Evolutionary conservation across 2,329 filamentous ascomycete species (phyloP).

Genomic region (Akanthomyces dipterigenus): DNA sequence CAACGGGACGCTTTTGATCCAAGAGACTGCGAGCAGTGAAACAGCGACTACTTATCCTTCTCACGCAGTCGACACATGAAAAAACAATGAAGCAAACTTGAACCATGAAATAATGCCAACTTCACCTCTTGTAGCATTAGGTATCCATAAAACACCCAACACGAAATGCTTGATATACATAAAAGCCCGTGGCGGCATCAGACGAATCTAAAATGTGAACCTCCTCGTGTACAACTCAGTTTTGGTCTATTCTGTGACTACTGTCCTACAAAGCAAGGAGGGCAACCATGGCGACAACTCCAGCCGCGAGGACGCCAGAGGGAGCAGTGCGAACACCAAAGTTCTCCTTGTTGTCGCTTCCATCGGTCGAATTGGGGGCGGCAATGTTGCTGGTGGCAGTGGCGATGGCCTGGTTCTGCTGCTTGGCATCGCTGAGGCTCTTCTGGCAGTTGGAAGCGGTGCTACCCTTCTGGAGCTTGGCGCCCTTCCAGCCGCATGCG

Average conservation of each 20-base stretch:
- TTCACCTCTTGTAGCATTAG: conserved; percentile 7
- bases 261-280: conserved; percentile 36
- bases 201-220: conserved; percentile 6
- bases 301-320: conserved; percentile 40
- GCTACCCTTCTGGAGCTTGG: conserved; percentile 43
- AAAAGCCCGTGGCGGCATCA: conserved; percentile 8
- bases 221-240: neutral
- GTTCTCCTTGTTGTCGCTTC: conserved; percentile 21
- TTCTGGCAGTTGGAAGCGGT: conserved; percentile 47
- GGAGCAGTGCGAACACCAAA: conserved; percentile 29
- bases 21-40: neutral
- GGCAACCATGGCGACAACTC: conserved; percentile 42
- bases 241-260: neutral
- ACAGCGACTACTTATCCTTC: neutral
- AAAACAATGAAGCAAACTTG: conserved; percentile 3
- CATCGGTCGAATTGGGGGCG: conserved; percentile 23
- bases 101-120: conserved; percentile 6
- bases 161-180: conserved; percentile 13
- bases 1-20: neutral
- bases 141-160: conserved; percentile 14
- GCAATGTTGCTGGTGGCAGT: conserved; percentile 36
- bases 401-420: conserved; percentile 41
- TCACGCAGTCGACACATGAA: neutral
- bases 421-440: conserved; percentile 57
- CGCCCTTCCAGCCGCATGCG: conserved; percentile 69